Base-by-base conservation (phyloP, 2,329 filamentous ascomycete species). In the Paecilomyces fulvus region DNA sequence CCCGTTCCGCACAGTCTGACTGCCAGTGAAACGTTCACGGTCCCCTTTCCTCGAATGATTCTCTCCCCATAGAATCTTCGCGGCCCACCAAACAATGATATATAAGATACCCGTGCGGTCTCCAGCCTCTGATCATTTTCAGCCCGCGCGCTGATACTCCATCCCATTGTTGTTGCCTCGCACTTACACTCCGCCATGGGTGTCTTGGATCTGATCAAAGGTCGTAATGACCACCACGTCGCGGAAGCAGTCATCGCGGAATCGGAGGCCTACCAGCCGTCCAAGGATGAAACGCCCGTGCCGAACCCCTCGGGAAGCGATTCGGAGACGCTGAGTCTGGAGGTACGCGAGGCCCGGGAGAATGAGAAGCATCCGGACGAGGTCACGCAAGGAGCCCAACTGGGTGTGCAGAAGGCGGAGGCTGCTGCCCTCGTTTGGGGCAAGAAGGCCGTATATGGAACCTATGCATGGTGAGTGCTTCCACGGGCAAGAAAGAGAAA, bases 351-450 rank as follows among this genome's bases (percentile, higher is more conserved):
- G 30, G 66, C 68, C 25, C 68, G 67, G 57, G 67, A 69, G 46
- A 52, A 67, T 17, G 54, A 64, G 53, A 20, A 49, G 23, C 55
- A 68, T 33, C 64, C 65, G 2, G 57, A 60, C 33, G 50, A 59
- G 48, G 53, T 71, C 57, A 70, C 68, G 7, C 43, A 61, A 28
- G 57, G 61, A 59, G 65, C 65, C 49, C 61, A 66, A 30, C 48
- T 53, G 23, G 73, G 73, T 61, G 72, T 75, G n/a, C 66, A 74
- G 54, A 72, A 75, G 55, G 70, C 73, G 5, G 73, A 76, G 59
- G 74, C 74, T 14, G 66, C 70, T 20, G 69, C 74, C 9, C 62
- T 74, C 49, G 70, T 67, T 21, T 77, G 74, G 74, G 65, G 65
- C 30, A 74, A 67, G 55, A 67, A 67, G 57, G 70, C 69, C 6